These are phyloP conservation scores for Malus sieversii DNA, from an alignment of 306 rosid species.

Conservation along the genomic window DNA sequence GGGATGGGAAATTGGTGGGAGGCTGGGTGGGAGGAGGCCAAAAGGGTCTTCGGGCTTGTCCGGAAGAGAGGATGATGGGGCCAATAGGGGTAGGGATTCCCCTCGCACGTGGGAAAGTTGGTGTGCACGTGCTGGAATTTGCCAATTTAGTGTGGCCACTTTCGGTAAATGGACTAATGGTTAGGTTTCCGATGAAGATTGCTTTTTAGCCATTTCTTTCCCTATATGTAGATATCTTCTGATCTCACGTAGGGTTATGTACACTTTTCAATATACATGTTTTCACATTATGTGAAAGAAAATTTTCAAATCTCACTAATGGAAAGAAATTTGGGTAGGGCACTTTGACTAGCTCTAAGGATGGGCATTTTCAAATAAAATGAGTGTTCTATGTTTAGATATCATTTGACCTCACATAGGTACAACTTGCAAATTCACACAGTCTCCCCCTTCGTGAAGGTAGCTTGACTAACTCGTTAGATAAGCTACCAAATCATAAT, in stretches of 20 bases:
- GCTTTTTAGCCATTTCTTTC: not conserved
- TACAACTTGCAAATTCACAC: too few relatives aligned
- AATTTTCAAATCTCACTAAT: not conserved
- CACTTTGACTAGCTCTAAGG: too few relatives aligned
- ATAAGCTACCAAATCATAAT: too few relatives aligned
- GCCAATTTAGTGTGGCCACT: not conserved
- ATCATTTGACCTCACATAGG: rapidly evolving
- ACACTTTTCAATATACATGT: too few relatives aligned
- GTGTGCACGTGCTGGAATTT: not conserved
- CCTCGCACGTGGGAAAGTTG: slow-evolving; percentile 7
- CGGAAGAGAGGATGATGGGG: not conserved
- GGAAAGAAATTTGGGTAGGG: too few relatives aligned
- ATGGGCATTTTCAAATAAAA: too few relatives aligned
- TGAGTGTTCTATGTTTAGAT: too few relatives aligned
- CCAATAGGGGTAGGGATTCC: not conserved
- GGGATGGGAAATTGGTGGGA: not conserved
- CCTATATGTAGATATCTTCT: too few relatives aligned
- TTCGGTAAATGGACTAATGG: not conserved
- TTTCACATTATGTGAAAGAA: too few relatives aligned
- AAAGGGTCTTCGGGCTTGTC: not conserved
- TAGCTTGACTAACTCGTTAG: not conserved
- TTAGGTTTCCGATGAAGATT: not conserved
- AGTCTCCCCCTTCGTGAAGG: rapidly evolving
- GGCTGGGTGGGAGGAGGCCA: not conserved
- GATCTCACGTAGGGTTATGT: too few relatives aligned